Conservation (phyloP, 371 early-diverging fungal genomes). For the Mortierella sp. region DNA sequence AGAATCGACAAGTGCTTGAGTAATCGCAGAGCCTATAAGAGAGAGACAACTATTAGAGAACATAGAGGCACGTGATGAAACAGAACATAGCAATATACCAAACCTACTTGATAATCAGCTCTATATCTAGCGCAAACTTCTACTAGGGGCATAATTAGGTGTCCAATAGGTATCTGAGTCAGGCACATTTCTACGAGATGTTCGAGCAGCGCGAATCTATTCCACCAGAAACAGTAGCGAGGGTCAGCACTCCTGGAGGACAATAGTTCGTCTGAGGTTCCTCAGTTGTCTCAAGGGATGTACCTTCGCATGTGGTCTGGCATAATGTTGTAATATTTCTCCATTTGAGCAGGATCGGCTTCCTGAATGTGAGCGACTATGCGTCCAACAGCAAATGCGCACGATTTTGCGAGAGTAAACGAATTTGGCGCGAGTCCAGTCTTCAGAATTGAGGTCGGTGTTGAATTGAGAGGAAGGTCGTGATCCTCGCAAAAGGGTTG, state of each 20-base stretch:
- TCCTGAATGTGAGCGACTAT: slow-evolving; percentile 21
- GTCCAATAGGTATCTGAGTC: slow-evolving; percentile 25
- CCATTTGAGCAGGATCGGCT: slow-evolving; percentile 8
- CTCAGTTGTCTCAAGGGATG: background rate
- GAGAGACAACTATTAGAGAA: too few species aligned
- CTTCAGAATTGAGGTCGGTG: background rate
- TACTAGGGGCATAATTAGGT: slow-evolving; percentile 25
- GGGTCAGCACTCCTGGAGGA: background rate
- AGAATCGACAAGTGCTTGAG: slow-evolving; percentile 22
- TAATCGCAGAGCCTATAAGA: slow-evolving; percentile 28
- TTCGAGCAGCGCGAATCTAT: slow-evolving; percentile 41
- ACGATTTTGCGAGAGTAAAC: slow-evolving; percentile 19
- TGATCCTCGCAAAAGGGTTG: slow-evolving; percentile 48
- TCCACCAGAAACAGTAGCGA: background rate
- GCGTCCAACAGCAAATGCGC: slow-evolving; percentile 39
- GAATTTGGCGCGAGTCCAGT: slow-evolving; percentile 5
- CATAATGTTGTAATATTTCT: slow-evolving; percentile 34
- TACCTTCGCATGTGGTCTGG: slow-evolving; percentile 47
- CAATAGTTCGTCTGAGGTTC: background rate
- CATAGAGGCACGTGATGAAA: background rate
- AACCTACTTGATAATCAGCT: slow-evolving; percentile 35
- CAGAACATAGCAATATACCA: background rate
- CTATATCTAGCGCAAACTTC: slow-evolving; percentile 31
- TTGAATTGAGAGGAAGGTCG: slow-evolving; percentile 25
- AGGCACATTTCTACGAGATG: slow-evolving; percentile 31